Evolutionary conservation across 108 stramenopile species (phyloP).

Genomic region (Skeletonema potamos): DNA sequence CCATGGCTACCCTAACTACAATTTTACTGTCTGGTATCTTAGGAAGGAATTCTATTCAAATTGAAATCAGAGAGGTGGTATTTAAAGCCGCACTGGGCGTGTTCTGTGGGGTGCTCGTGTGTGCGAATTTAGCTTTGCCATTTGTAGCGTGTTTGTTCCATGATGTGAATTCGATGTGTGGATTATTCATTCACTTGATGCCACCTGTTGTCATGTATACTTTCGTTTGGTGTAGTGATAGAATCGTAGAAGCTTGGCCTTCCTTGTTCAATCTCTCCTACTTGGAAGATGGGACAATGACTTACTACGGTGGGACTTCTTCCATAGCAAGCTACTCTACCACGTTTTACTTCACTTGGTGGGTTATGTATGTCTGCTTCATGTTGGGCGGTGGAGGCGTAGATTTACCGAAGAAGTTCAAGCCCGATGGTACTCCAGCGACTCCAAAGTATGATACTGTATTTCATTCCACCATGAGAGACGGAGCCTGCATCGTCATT

Average conservation of each 20-base stretch:
- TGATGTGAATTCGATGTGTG: conserved; percentile 53
- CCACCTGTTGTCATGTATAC: conserved; percentile 60
- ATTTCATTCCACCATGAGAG: conserved; percentile 53
- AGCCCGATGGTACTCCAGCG: conserved; percentile 20
- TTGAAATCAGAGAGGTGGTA: conserved; percentile 18
- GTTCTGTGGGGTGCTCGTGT: conserved; percentile 47
- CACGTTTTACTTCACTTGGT: conserved; percentile 60
- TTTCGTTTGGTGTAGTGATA: conserved; percentile 46
- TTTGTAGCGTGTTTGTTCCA: conserved; percentile 68
- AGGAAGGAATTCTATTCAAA: neutral
- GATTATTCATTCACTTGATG: conserved; percentile 61
- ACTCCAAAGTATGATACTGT: conserved; percentile 62
- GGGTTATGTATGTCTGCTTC: conserved; percentile 51
- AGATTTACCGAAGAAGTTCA: conserved; percentile 46
- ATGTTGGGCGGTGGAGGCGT: conserved; percentile 49
- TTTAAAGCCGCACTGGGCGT: conserved; percentile 46
- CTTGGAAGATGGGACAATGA: conserved; percentile 26
- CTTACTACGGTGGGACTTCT: conserved; percentile 19
- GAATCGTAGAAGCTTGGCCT: conserved; percentile 49
- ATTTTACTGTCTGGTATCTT: conserved; percentile 4
- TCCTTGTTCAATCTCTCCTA: conserved; percentile 41
- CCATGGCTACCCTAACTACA: conserved; percentile 7
- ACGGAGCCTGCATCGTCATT: conserved; percentile 32
- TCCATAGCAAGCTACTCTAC: conserved; percentile 42
- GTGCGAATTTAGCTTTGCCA: conserved; percentile 51